These are phyloP conservation scores for Talaromyces sp. DNA, from an alignment of 2,329 filamentous ascomycete species.

Conservation along the genomic window DNA sequence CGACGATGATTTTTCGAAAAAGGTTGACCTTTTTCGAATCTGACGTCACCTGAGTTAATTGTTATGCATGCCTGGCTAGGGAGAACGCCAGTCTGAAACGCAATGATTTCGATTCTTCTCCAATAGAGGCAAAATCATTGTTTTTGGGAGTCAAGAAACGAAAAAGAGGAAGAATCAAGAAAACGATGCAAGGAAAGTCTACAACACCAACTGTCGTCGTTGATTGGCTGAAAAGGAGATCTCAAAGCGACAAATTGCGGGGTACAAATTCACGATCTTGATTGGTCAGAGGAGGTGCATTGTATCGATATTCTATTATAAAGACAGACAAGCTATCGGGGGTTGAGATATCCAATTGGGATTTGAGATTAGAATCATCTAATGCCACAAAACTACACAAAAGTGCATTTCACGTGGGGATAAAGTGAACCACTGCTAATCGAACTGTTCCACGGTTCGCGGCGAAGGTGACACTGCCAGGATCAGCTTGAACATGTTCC, in stretches of 20 bases:
- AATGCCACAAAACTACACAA: neutral
- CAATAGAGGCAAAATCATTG: neutral
- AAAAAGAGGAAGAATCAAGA: neutral
- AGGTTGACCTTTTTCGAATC: neutral
- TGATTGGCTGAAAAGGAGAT: neutral
- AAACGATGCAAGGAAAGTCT: neutral
- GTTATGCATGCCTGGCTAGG: neutral
- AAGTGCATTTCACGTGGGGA: neutral
- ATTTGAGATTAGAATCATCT: no score
- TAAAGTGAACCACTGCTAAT: no score
- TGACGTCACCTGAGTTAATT: neutral
- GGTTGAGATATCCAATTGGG: no score
- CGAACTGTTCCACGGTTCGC: neutral
- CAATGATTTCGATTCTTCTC: neutral
- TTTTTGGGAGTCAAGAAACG: neutral
- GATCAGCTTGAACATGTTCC: neutral
- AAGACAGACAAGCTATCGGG: neutral
- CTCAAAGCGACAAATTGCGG: neutral
- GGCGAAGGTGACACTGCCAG: neutral
- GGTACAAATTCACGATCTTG: neutral
- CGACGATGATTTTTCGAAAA: neutral
- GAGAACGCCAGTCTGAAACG: neutral
- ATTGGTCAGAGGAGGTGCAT: neutral
- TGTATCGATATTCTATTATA: neutral
- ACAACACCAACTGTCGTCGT: neutral